Conservation (phyloP, 1,284 basidiomycete genomes). For the Schizophyllum commune region DNA sequence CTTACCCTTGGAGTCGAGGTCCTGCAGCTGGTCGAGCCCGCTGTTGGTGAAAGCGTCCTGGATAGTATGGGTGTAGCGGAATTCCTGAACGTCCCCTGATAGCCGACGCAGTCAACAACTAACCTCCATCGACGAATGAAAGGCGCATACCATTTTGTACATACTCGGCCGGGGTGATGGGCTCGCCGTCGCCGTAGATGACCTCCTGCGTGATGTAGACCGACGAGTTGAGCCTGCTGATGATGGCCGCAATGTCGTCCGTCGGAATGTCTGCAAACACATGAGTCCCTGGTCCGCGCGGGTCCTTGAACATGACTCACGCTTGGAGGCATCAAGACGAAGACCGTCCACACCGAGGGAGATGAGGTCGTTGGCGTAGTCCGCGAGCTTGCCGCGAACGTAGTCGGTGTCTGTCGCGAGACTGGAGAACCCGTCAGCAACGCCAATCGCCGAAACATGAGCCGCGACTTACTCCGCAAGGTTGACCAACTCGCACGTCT, state of each 20-base stretch:
- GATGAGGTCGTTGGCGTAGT: constrained; percentile 53
- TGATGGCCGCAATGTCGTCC: constrained; percentile 46
- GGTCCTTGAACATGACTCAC: constrained; percentile 21
- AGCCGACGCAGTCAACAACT: no score
- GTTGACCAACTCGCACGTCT: constrained; percentile 50
- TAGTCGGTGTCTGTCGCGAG: constrained; percentile 55
- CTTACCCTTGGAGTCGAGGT: constrained; percentile 44
- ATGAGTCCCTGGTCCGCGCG: background rate
- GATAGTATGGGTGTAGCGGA: constrained; percentile 51
- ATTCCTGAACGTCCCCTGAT: constrained; percentile 58
- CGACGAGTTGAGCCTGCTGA: constrained; percentile 29
- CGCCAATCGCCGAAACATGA: background rate
- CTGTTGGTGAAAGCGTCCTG: constrained; percentile 42
- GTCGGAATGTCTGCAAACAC: constrained; percentile 35
- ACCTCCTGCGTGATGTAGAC: constrained; percentile 59
- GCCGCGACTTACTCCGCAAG: constrained; percentile 44
- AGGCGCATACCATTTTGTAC: constrained; percentile 33
- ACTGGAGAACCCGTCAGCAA: constrained; percentile 19
- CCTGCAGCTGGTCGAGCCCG: constrained; percentile 44
- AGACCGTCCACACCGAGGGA: constrained; percentile 59
- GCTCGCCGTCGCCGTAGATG: constrained; percentile 44
- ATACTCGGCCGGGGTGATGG: constrained; percentile 50
- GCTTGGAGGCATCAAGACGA: constrained; percentile 61
- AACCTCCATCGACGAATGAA: background rate
- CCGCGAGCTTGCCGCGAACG: constrained; percentile 43